phyloP scores from a whole-genome alignment of 1,139 yeast genomes.

The Taiozyma sp. region DNA sequence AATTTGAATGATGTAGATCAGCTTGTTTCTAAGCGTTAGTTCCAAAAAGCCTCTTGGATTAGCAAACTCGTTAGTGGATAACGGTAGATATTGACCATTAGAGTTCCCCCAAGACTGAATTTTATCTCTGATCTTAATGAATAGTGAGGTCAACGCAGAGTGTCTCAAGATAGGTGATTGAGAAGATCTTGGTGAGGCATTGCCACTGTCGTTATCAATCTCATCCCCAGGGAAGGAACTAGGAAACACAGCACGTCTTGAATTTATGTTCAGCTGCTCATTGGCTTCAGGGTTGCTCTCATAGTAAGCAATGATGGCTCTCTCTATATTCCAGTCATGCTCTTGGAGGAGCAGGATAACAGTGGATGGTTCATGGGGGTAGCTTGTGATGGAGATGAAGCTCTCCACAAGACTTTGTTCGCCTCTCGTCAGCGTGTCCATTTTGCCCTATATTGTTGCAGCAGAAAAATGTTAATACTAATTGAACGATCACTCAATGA shows the following conservation, averaged over 20 bases:
- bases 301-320: slow-evolving; percentile 21
- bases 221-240: slow-evolving; percentile 16
- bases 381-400: slow-evolving; percentile 25
- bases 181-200: background rate
- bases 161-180: background rate
- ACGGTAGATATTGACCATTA: slow-evolving; percentile 11
- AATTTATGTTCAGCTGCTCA: slow-evolving; percentile 13
- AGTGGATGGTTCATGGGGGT: slow-evolving; percentile 21
- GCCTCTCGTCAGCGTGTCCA: slow-evolving; percentile 23
- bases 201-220: background rate
- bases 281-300: slow-evolving; percentile 19
- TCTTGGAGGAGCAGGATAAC: slow-evolving; percentile 22
- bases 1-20: slow-evolving; percentile 15
- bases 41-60: slow-evolving; percentile 9
- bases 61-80: slow-evolving; percentile 4
- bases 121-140: slow-evolving; percentile 1
- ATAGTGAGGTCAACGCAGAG: background rate
- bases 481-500: background rate
- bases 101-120: background rate
- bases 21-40: slow-evolving; percentile 13
- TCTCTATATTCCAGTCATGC: slow-evolving; percentile 26
- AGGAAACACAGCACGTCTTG: slow-evolving; percentile 14
- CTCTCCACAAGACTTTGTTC: slow-evolving; percentile 23
- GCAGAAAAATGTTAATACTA: background rate
- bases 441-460: background rate